Base-by-base conservation (phyloP, 306 rosid genomes). In the Quercus cerris region DNA sequence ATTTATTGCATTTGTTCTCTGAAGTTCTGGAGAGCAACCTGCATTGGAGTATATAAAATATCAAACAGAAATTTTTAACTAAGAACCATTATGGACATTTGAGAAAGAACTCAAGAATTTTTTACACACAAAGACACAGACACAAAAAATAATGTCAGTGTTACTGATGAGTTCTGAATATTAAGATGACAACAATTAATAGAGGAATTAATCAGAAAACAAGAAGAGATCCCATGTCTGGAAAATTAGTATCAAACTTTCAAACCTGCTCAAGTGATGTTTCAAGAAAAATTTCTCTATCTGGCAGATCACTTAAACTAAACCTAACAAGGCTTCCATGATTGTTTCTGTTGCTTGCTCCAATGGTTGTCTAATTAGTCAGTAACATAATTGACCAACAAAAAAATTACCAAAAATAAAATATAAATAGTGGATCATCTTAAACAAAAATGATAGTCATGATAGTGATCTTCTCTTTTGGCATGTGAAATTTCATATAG, bases 21-120 rank as follows among this genome's bases (percentile, higher is more conserved):
- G 57, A 12, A 88, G 80, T 22, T 66, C 58, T 64, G 87, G 56
- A 11, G 89, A 73, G 27, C 52, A 11, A 86, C 85, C 99, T 92
- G 86, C 90, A 88, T 57, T 78, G 56, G 35, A 70, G 17, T 76
- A 31, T 77, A 33, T 67, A 33, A 18, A 44, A 30, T 81, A 63
- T 76, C 23, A 19, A 70, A 63, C 72, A 74, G 77, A 70, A 18
- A n/a, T 1, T 25, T 49, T 67, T 18, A 6, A 46, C 22, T 31
- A 13, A 23, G 38, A 75, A 56, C 35, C 28, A 33, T 7, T n/a
- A 62, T 71, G 63, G 58, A 66, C 35, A 55, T 41, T 56, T 46
- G 38, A 70, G 52, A 33, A 35, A 74, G 31, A 27, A 71, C 72
- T 71, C 71, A 44, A 3, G 66, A 57, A 67, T 33, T 67, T 67